Conservation (phyloP, 768 basidiomycete species). For the Tylopilus intermedius region DNA sequence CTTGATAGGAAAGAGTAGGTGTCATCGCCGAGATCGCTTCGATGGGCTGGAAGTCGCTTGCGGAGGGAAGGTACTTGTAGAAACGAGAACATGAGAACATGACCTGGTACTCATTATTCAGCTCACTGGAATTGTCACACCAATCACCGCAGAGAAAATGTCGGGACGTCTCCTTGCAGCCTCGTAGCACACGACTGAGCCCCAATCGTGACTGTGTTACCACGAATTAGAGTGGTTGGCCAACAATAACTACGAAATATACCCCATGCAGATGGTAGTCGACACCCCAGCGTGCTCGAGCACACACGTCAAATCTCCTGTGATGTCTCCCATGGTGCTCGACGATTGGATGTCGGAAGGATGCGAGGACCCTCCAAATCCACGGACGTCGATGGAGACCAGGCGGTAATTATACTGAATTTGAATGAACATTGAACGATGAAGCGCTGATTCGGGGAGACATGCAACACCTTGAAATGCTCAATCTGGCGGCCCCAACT, state of each 20-base stretch:
- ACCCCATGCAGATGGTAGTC: conserved; percentile 63
- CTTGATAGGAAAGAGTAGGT: conserved; percentile 57
- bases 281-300: conserved; percentile 46
- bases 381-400: conserved; percentile 59
- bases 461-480: conserved; percentile 48
- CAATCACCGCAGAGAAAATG: conserved; percentile 53
- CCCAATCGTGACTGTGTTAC: conserved; percentile 68
- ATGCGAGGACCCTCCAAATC: conserved; percentile 65
- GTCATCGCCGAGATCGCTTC: conserved; percentile 36
- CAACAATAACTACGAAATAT: conserved; percentile 5
- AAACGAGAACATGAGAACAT: not conserved
- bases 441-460: no score
- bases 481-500: conserved; percentile 70
- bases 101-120: not conserved
- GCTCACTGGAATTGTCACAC: conserved; percentile 56
- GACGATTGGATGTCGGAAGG: conserved; percentile 59
- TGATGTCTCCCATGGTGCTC: conserved; percentile 55
- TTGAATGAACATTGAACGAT: not conserved
- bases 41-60: conserved; percentile 44
- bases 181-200: conserved; percentile 61
- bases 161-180: conserved; percentile 66
- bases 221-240: not conserved
- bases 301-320: conserved; percentile 60
- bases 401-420: conserved; percentile 56
- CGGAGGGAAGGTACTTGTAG: conserved; percentile 55